A percentile compares a stretch with the other conserved stretches of the same genome.
Evolutionary conservation across 2,329 filamentous ascomycete genomes (phyloP).

Genomic region (Exophiala phaeomuriformis): DNA sequence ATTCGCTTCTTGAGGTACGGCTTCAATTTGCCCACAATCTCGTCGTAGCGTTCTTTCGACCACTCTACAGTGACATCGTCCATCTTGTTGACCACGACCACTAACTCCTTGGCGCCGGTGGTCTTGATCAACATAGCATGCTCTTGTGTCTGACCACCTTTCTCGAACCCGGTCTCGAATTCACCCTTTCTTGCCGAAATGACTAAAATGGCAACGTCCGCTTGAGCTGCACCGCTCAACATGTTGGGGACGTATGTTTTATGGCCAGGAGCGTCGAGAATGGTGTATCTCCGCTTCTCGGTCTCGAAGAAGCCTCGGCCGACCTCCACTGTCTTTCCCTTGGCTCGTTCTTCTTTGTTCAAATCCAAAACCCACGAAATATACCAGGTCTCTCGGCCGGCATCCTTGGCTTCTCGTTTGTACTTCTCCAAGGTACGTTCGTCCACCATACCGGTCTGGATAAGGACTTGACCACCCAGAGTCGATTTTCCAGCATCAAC

Average conservation of each 20-base stretch:
- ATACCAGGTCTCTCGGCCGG: constrained; percentile 97
- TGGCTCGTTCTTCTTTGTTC: constrained; percentile 89
- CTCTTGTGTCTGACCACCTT: constrained; percentile 88
- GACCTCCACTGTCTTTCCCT: constrained; percentile 98
- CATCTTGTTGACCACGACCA: constrained; percentile 99
- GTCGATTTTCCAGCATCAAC: constrained; percentile 98
- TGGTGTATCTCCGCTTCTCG: constrained; percentile 90
- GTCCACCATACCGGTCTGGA: constrained; percentile 97
- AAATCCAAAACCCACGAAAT: constrained; percentile 96
- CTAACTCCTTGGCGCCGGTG: constrained; percentile 92
- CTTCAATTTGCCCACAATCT: constrained; percentile 82
- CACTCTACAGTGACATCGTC: constrained; percentile 94
- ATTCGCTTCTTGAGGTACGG: constrained; percentile 65
- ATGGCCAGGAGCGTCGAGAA: constrained; percentile 92
- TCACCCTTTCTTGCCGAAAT: constrained; percentile 96
- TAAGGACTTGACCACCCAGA: constrained; percentile 85
- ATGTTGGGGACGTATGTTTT: constrained; percentile 98
- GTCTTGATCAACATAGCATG: constrained; percentile 98
- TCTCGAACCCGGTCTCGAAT: constrained; percentile 97
- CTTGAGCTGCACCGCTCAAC: constrained; percentile 91
- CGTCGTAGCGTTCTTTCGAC: constrained; percentile 85
- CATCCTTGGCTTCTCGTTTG: constrained; percentile 91
- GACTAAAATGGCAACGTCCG: constrained; percentile 88
- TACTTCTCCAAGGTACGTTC: constrained; percentile 98
- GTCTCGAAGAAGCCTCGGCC: constrained; percentile 95